Base-by-base conservation (phyloP, 805 yeast species). In the Metschnikowia orientalis region DNA sequence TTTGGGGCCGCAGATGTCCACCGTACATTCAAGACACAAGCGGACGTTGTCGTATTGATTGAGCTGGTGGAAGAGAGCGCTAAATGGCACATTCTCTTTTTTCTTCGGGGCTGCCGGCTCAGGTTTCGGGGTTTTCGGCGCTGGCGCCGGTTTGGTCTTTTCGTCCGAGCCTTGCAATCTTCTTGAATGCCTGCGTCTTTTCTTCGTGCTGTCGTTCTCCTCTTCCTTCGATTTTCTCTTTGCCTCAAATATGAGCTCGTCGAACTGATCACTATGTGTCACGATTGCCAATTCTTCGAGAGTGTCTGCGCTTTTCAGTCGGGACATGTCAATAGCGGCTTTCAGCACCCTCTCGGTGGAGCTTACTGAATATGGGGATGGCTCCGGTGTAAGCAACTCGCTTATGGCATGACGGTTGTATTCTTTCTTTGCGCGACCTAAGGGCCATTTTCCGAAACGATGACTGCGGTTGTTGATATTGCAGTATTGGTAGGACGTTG, bases 401-500 rank as follows among this genome's bases (percentile, higher is more conserved):
- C 39, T 44, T 14, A 55, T 51, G 11, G 30, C 18, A 8, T 42
- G 12, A 1, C 26, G 27, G 6, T 23, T 21, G 2, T 16, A 17
- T 10, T 23, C 30, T 18, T 23, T 23, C 19, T 32, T 41, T n/a
- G 39, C 30, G 12, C 47, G 31, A 5, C 46, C 47, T n/a, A 28
- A 30, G 26, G 35, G 38, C 49, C 49, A 43, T 23, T 23, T 36
- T 3, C 50, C 50, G 26, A 52, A 51, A 5, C 49, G 33, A 23
- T 48, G 53, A 18, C 22, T 33, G 14, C 35, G 32, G 33, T 51
- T 52, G 42, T 58, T 64, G 24, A 70, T 50, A 23, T 64, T 61
- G 38, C 72, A 54, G 61, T 74, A 74, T 36, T 66, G 67, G 46
- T 68, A 70, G 12, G 70, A 63, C 12, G 73, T 61, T 35, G 61